A percentile compares a stretch with the other conserved stretches of the same genome.
Evolutionary conservation across 192 early-diverging fungal genomes (phyloP).

Genomic region (Haplosporangium gracile): DNA sequence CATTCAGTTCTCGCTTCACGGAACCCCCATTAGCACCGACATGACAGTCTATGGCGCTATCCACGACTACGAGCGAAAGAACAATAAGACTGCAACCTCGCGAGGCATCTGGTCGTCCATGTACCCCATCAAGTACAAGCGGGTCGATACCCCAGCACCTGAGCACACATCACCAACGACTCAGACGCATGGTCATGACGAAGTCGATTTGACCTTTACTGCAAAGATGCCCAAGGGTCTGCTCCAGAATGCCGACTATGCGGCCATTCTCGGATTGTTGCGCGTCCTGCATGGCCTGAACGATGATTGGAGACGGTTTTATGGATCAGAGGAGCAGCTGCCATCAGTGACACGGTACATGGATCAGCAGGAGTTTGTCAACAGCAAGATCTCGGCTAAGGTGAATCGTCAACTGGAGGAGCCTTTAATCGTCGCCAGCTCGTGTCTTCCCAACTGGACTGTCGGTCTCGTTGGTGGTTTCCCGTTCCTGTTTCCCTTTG

Average conservation of each 20-base stretch:
- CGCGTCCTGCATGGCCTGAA: slow-evolving; percentile 58
- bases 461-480: slow-evolving; percentile 70
- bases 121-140: slow-evolving; percentile 70
- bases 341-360: slow-evolving; percentile 32
- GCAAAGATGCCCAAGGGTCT: slow-evolving; percentile 41
- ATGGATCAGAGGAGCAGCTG: slow-evolving; percentile 24
- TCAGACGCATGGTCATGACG: not conserved
- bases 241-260: slow-evolving; percentile 32
- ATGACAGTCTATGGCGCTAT: slow-evolving; percentile 79
- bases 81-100: slow-evolving; percentile 14
- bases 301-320: slow-evolving; percentile 51
- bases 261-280: slow-evolving; percentile 56
- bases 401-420: slow-evolving; percentile 89
- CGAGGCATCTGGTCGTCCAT: slow-evolving; percentile 70
- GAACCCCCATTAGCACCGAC: slow-evolving; percentile 59
- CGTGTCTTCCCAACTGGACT: slow-evolving; percentile 85
- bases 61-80: slow-evolving; percentile 65
- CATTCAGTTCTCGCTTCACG: slow-evolving; percentile 72
- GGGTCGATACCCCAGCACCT: slow-evolving; percentile 56
- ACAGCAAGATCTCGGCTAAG: slow-evolving; percentile 88
- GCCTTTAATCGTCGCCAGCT: slow-evolving; percentile 88
- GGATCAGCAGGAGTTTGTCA: slow-evolving; percentile 71
- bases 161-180: slow-evolving; percentile 20
- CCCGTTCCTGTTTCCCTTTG: slow-evolving; percentile 89
- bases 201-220: slow-evolving; percentile 24